Evolutionary conservation across 176 grass and related monocot species (phyloP).

Genomic region (Carex pumila): DNA sequence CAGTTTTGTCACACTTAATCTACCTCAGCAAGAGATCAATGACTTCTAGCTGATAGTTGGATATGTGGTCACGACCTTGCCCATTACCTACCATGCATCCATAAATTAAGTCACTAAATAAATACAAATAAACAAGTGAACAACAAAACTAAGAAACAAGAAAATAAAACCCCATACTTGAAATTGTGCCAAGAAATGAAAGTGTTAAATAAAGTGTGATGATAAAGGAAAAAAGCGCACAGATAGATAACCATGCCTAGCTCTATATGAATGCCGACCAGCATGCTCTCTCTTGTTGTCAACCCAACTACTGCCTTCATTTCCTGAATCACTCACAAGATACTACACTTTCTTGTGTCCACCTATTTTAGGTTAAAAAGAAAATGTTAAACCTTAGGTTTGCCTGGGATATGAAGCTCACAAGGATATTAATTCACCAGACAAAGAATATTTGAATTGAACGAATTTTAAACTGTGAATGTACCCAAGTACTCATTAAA

Average conservation of each 20-base stretch:
- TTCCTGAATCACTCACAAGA: neutral
- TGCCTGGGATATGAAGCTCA: neutral
- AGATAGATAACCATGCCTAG: slow-evolving; percentile 7
- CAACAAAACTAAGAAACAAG: neutral
- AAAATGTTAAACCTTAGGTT: neutral
- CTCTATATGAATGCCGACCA: slow-evolving; percentile 18
- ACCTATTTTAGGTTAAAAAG: neutral
- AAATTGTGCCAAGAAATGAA: neutral
- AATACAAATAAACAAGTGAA: neutral
- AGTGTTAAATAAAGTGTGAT: neutral
- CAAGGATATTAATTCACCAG: too few relatives aligned
- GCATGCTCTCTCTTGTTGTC: slow-evolving; percentile 32
- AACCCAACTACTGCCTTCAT: neutral
- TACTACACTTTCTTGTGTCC: neutral
- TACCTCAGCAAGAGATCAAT: too few relatives aligned
- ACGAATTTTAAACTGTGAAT: neutral
- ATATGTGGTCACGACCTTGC: too few relatives aligned
- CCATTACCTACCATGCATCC: neutral
- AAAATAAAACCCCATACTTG: neutral
- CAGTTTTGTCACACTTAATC: too few relatives aligned
- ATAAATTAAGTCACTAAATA: neutral
- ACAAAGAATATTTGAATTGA: neutral
- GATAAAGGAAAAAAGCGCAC: slow-evolving; percentile 31
- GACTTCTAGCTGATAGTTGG: too few relatives aligned
- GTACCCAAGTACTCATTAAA: neutral